A percentile compares a stretch with the other conserved stretches of the same genome.
These are phyloP conservation scores for Fusarium coffeatum DNA, from an alignment of 2,329 filamentous ascomycete genomes.

Conservation along the genomic window DNA sequence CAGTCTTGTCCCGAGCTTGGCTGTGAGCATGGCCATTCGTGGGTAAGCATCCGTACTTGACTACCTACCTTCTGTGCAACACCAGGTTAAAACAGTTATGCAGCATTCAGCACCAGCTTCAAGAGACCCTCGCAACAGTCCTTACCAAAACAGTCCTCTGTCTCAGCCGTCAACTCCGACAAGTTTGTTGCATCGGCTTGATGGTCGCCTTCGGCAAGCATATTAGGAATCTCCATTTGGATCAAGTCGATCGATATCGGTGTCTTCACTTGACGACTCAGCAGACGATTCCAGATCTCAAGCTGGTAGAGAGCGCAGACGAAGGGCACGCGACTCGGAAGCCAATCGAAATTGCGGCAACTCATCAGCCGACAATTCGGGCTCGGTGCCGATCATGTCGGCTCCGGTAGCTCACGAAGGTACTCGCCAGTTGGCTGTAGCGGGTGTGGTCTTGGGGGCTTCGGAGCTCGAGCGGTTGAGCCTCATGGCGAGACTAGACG, in stretches of 20 bases:
- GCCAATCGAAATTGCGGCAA: slow-evolving; percentile 38
- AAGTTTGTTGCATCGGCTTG: slow-evolving; percentile 41
- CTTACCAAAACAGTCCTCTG: slow-evolving; percentile 29
- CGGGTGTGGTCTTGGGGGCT: slow-evolving; percentile 47
- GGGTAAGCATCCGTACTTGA: slow-evolving; percentile 1
- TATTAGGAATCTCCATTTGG: slow-evolving; percentile 43
- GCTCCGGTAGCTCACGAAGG: slow-evolving; percentile 38
- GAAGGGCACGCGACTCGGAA: slow-evolving; percentile 48
- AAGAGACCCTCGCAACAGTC: slow-evolving; percentile 21
- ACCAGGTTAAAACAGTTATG: slow-evolving; percentile 3
- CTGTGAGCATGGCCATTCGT: not conserved
- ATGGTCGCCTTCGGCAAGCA: slow-evolving; percentile 40
- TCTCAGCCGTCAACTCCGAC: slow-evolving; percentile 45
- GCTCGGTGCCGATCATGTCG: slow-evolving; percentile 30
- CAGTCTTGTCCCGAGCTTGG: slow-evolving; percentile 35
- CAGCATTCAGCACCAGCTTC: slow-evolving; percentile 26
- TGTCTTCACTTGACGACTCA: slow-evolving; percentile 19
- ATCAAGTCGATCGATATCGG: slow-evolving; percentile 34
- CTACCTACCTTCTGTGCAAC: not conserved
- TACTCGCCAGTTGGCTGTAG: slow-evolving; percentile 44
- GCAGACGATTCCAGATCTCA: slow-evolving; percentile 24
- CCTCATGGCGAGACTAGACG: slow-evolving; percentile 39
- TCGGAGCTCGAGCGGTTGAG: slow-evolving; percentile 51
- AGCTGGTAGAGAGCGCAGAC: slow-evolving; percentile 48
- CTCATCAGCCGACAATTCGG: slow-evolving; percentile 39